phyloP scores from a whole-genome alignment of 2,329 filamentous ascomycete species.

The Fusarium incarnatum region DNA sequence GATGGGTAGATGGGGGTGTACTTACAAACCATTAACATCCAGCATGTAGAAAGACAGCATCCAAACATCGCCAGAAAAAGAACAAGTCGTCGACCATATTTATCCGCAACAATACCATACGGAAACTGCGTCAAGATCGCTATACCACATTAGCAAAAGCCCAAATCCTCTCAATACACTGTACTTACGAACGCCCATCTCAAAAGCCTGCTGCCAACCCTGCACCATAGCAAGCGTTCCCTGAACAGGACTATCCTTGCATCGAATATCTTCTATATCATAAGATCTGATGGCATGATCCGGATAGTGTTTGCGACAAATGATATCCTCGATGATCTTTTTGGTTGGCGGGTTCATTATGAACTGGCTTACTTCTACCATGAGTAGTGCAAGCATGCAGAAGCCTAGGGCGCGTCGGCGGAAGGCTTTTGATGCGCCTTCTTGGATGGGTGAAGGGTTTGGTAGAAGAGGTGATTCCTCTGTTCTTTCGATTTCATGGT shows the following conservation, averaged over 20 bases:
- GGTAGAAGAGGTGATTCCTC: slow-evolving; percentile 42
- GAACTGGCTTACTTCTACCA: slow-evolving; percentile 57
- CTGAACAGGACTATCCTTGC: slow-evolving; percentile 64
- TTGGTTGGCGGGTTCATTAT: slow-evolving; percentile 57
- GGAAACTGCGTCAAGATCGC: slow-evolving; percentile 59
- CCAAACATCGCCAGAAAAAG: slow-evolving; percentile 54
- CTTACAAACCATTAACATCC: slow-evolving; percentile 51
- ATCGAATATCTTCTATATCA: slow-evolving; percentile 55
- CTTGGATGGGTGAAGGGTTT: slow-evolving; percentile 30
- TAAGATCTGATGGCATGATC: slow-evolving; percentile 49
- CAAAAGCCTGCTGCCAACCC: slow-evolving; percentile 59
- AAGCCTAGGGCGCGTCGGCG: slow-evolving; percentile 49
- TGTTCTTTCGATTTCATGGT: slow-evolving; percentile 10
- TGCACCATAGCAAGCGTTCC: slow-evolving; percentile 63
- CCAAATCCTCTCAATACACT: background rate
- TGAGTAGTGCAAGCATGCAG: slow-evolving; percentile 55
- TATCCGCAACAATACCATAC: slow-evolving; percentile 60
- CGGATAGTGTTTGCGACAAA: slow-evolving; percentile 63
- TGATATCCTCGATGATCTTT: slow-evolving; percentile 64
- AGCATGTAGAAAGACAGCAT: slow-evolving; percentile 44
- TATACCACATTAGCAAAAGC: slow-evolving; percentile 28
- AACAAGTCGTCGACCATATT: slow-evolving; percentile 58
- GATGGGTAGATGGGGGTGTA: background rate
- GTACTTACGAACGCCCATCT: slow-evolving; percentile 59
- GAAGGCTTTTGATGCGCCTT: slow-evolving; percentile 44